These are phyloP conservation scores for Platanthera zijinensis DNA, from an alignment of 106 monocot genomes.

Conservation along the genomic window DNA sequence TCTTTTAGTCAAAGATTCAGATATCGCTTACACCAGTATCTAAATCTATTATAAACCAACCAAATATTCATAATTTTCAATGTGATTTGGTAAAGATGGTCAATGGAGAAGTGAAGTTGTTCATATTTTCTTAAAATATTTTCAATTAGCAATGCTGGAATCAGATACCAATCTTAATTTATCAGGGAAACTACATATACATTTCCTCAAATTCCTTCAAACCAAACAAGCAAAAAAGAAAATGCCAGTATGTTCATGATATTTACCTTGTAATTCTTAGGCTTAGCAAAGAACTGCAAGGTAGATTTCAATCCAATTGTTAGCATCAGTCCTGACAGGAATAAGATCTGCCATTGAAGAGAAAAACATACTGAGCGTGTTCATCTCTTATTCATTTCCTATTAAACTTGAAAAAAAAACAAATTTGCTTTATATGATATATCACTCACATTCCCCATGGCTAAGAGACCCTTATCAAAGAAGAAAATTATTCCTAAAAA, in stretches of 20 bases:
- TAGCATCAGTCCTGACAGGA: conserved; percentile 77
- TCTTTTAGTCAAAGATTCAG: no score
- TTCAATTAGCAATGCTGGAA: no score
- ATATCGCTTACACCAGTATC: no score
- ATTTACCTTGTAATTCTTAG: conserved; percentile 81
- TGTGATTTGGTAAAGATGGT: no score
- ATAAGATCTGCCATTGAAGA: conserved; percentile 52
- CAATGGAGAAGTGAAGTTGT: no score
- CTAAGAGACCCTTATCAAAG: conserved; percentile 86
- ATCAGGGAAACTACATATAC: no score
- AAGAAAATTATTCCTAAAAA: conserved; percentile 81
- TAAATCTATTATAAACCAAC: not conserved
- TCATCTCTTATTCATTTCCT: not conserved
- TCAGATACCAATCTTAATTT: no score
- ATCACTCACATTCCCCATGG: conserved; percentile 80
- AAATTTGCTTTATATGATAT: not conserved
- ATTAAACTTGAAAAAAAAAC: not conserved
- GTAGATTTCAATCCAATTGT: conserved; percentile 91
- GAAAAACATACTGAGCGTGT: not conserved
- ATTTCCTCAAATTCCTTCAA: no score
- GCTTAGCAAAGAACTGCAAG: conserved; percentile 82
- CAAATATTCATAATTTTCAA: not conserved
- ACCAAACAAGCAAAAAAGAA: not conserved
- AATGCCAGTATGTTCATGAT: not conserved
- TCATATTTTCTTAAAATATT: no score